These are phyloP conservation scores for Microdochium paspali DNA, from an alignment of 2,329 filamentous ascomycete genomes.

Conservation along the genomic window DNA sequence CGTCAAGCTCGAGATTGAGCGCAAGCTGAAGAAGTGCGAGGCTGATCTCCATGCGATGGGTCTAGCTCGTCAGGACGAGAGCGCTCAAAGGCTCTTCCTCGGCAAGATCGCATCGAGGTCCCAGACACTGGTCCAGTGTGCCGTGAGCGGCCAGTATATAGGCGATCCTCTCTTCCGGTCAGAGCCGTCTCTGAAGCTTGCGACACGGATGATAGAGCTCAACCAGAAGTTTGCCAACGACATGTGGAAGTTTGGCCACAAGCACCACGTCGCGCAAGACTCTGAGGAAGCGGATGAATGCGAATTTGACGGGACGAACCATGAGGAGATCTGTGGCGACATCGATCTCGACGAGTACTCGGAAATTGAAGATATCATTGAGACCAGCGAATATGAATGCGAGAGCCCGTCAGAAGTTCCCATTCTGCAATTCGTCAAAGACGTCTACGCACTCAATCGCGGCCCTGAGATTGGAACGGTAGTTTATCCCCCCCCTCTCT, in stretches of 20 bases:
- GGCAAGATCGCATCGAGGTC: slow-evolving; percentile 20
- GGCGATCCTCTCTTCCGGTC: slow-evolving; percentile 18
- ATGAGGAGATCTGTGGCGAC: slow-evolving; percentile 1
- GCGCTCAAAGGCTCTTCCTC: slow-evolving; percentile 24
- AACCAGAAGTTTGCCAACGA: slow-evolving; percentile 23
- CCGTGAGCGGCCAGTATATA: slow-evolving; percentile 25
- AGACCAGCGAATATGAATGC: slow-evolving; percentile 11
- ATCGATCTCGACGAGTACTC: slow-evolving; percentile 1
- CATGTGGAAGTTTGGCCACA: slow-evolving; percentile 15
- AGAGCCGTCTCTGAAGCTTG: slow-evolving; percentile 18
- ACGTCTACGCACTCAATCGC: slow-evolving; percentile 27
- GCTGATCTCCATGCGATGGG: slow-evolving; percentile 19
- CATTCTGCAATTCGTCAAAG: slow-evolving; percentile 30
- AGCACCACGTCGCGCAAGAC: slow-evolving; percentile 3
- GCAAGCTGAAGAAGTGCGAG: slow-evolving; percentile 5
- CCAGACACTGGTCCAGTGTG: slow-evolving; percentile 14
- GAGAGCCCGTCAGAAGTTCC: slow-evolving; percentile 5
- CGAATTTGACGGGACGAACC: neutral
- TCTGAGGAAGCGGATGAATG: slow-evolving; percentile 1
- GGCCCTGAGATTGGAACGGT: slow-evolving; percentile 46
- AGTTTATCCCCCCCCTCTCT: neutral
- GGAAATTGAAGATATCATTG: slow-evolving; percentile 13
- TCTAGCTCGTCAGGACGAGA: slow-evolving; percentile 12
- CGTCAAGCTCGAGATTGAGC: slow-evolving; percentile 20
- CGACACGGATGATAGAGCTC: slow-evolving; percentile 25